phyloP scores from a whole-genome alignment of 2,329 filamentous ascomycete species.

The Coleophoma eucalyptorum region DNA sequence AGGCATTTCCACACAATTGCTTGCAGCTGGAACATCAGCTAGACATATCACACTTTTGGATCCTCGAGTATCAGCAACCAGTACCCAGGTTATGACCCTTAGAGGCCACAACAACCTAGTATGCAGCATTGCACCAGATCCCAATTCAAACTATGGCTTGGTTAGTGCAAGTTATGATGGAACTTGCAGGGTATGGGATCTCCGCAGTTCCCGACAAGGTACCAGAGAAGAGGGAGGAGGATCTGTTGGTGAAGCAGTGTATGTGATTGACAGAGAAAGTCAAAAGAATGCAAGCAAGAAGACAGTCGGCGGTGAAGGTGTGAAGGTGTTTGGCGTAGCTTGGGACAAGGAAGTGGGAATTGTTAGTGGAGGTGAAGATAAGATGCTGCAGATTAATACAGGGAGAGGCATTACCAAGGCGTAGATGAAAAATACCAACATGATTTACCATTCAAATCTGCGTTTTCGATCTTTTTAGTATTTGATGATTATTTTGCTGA shows the following conservation, averaged over 20 bases:
- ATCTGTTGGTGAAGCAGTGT: slow-evolving; percentile 68
- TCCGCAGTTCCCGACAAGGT: slow-evolving; percentile 63
- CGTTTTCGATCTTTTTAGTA: too few relatives aligned
- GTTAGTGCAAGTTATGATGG: slow-evolving; percentile 90
- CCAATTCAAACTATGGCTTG: slow-evolving; percentile 70
- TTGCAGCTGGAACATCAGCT: slow-evolving; percentile 75
- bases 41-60: slow-evolving; percentile 92
- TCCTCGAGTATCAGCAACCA: slow-evolving; percentile 72
- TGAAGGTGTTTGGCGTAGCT: slow-evolving; percentile 83
- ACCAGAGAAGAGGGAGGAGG: slow-evolving; percentile 55
- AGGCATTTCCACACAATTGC: slow-evolving; percentile 44
- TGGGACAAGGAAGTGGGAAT: slow-evolving; percentile 89
- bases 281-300: slow-evolving; percentile 57
- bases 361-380: slow-evolving; percentile 89
- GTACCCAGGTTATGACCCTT: slow-evolving; percentile 84
- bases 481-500: too few relatives aligned
- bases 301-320: slow-evolving; percentile 70
- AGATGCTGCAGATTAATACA: slow-evolving; percentile 83
- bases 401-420: slow-evolving; percentile 7
- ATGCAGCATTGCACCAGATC: slow-evolving; percentile 43
- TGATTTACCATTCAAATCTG: too few relatives aligned
- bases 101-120: slow-evolving; percentile 81
- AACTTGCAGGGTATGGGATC: slow-evolving; percentile 90
- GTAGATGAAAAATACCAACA: not conserved
- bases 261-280: slow-evolving; percentile 73